A percentile compares a stretch with the other conserved stretches of the same genome.
phyloP scores from a whole-genome alignment of 192 early-diverging fungal species.

The Backusella psychrophila region DNA sequence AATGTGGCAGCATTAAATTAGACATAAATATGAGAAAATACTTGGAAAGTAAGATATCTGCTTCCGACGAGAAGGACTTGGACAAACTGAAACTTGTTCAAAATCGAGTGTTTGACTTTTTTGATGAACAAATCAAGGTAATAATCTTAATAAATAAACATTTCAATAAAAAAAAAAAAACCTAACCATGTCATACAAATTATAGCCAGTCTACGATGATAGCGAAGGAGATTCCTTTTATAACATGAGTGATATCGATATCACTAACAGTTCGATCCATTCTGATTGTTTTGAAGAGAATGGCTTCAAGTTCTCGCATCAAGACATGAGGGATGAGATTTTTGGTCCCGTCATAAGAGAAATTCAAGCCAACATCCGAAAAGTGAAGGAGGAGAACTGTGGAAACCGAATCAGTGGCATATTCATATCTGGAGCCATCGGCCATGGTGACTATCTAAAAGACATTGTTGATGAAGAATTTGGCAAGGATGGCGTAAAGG shows the following conservation, averaged over 20 bases:
- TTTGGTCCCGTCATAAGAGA: not conserved
- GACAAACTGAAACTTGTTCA: not conserved
- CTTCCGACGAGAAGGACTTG: not conserved
- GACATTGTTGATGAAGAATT: not conserved
- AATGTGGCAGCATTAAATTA: not conserved
- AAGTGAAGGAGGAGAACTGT: no score
- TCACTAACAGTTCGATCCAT: not conserved
- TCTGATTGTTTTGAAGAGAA: not conserved
- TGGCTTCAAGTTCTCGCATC: not conserved
- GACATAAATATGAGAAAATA: not conserved
- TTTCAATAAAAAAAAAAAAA: not conserved
- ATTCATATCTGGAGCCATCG: not conserved
- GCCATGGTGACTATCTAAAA: not conserved
- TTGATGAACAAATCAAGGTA: not conserved
- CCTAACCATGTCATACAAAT: not conserved
- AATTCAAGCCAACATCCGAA: no score
- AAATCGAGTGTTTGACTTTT: not conserved
- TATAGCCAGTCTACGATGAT: not conserved
- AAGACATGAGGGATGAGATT: not conserved
- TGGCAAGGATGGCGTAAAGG: not conserved
- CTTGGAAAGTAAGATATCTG: not conserved
- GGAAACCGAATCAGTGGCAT: no score
- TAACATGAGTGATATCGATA: not conserved
- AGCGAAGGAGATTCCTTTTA: not conserved
- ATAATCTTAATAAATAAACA: not conserved